Percentiles rank a stretch among this genome's conserved stretches.
phyloP scores from a whole-genome alignment of 139 green algal genomes.

The Chlamydomonas applanata region DNA sequence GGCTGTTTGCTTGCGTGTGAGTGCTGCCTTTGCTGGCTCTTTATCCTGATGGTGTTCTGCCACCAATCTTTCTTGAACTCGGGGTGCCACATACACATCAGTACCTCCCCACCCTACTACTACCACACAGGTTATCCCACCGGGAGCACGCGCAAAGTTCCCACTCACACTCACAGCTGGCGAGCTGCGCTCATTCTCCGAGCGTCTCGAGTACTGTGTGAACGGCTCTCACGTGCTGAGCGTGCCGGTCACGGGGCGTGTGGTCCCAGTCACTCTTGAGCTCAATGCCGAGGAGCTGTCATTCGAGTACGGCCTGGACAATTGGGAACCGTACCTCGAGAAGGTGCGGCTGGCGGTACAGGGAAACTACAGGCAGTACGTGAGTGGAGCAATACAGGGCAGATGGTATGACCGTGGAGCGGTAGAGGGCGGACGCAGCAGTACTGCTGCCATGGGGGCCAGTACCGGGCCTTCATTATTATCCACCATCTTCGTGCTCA shows the following conservation, averaged over 20 bases:
- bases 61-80: too few relatives aligned
- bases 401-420: too few relatives aligned
- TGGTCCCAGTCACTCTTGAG: constrained; percentile 66
- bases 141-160: constrained; percentile 47
- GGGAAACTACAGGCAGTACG: neutral
- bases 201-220: constrained; percentile 64
- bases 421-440: too few relatives aligned
- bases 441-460: too few relatives aligned
- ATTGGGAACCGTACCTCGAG: constrained; percentile 53
- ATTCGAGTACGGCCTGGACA: constrained; percentile 60
- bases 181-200: constrained; percentile 29
- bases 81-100: too few relatives aligned
- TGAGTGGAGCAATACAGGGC: neutral
- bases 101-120: neutral
- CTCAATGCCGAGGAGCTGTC: constrained; percentile 55
- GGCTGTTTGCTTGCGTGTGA: neutral
- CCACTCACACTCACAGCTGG: constrained; percentile 41
- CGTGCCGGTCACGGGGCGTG: constrained; percentile 55
- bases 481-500: too few relatives aligned
- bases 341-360: constrained; percentile 27
- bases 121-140: constrained; percentile 47
- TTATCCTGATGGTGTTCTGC: too few relatives aligned
- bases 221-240: constrained; percentile 63
- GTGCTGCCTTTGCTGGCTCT: too few relatives aligned
- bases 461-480: too few relatives aligned